phyloP scores from a whole-genome alignment of 345 rosid species.

The Moricandia arvensis region DNA sequence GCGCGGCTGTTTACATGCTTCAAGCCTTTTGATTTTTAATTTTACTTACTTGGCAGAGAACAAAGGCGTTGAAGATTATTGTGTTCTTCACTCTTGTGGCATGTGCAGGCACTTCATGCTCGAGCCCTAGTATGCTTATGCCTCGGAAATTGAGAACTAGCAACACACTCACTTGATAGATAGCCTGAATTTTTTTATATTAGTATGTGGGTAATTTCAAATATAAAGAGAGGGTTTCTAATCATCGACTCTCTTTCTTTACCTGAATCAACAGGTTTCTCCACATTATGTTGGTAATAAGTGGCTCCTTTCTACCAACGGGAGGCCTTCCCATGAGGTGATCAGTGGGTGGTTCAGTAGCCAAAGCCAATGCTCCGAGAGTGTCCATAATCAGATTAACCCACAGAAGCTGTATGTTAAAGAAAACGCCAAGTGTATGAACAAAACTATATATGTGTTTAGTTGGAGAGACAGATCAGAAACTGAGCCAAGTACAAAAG shows the following conservation, averaged over 20 bases:
- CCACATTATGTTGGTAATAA: conserved; percentile 96
- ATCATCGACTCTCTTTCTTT: neutral
- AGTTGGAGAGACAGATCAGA: neutral
- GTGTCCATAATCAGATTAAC: conserved; percentile 98
- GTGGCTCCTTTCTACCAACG: conserved; percentile 98
- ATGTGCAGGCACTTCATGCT: conserved; percentile 40
- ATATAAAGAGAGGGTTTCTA: neutral
- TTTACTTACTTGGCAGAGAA: conserved; percentile 78
- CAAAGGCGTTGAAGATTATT: conserved; percentile 85
- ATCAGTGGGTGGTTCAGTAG: conserved; percentile 98
- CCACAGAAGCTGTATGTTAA: conserved; percentile 78
- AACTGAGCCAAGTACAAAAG: neutral
- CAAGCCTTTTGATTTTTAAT: neutral
- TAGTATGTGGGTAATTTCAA: neutral
- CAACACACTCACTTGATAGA: conserved; percentile 72
- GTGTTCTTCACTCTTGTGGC: conserved; percentile 77
- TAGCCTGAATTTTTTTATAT: conserved; percentile 48
- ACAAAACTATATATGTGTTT: neutral
- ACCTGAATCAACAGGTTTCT: conserved; percentile 94
- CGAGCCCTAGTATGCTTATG: conserved; percentile 49
- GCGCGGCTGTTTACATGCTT: neutral
- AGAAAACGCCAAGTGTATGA: neutral
- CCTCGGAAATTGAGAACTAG: conserved; percentile 76
- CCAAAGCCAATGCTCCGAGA: conserved; percentile 96
- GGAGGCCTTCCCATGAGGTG: conserved; percentile 87